A percentile compares a stretch with the other conserved stretches of the same genome.
Evolutionary conservation across 2,329 filamentous ascomycete genomes (phyloP).

Genomic region (Aspergillus udagawae): DNA sequence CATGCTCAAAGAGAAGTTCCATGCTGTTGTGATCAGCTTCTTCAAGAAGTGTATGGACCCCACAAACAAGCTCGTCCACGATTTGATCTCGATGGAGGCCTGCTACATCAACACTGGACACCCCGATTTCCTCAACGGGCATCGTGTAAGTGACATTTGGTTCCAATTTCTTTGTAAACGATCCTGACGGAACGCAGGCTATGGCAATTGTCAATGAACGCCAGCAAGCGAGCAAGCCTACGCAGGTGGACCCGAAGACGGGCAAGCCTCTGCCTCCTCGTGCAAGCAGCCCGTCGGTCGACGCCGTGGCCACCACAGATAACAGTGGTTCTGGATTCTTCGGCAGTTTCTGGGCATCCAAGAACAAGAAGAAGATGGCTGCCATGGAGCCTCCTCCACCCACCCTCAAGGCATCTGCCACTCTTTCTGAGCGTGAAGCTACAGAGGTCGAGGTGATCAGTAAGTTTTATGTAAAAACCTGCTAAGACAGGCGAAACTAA

Average conservation of each 20-base stretch:
- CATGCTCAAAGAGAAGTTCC: slow-evolving; percentile 93
- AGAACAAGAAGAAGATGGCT: slow-evolving; percentile 99
- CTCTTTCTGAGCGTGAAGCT: slow-evolving; percentile 85
- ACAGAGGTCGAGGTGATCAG: slow-evolving; percentile 98
- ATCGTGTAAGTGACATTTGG: slow-evolving; percentile 57
- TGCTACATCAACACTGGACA: slow-evolving; percentile 99
- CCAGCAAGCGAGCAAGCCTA: slow-evolving; percentile 74
- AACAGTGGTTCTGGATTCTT: slow-evolving; percentile 78
- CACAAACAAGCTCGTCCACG: slow-evolving; percentile 92
- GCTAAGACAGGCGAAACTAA: slow-evolving; percentile 10
- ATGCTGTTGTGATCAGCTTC: slow-evolving; percentile 84
- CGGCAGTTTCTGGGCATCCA: slow-evolving; percentile 95
- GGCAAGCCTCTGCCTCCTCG: slow-evolving; percentile 87
- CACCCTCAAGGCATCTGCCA: slow-evolving; percentile 89
- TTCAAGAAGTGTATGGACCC: slow-evolving; percentile 99
- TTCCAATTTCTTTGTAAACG: neutral
- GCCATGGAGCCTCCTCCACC: slow-evolving; percentile 96
- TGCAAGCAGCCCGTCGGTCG: slow-evolving; percentile 70
- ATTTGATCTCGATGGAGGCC: slow-evolving; percentile 91
- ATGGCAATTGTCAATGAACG: slow-evolving; percentile 98
- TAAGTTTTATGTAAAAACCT: slow-evolving; percentile 46
- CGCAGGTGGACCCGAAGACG: slow-evolving; percentile 96
- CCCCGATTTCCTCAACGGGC: slow-evolving; percentile 94
- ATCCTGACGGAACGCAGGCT: slow-evolving; percentile 50
- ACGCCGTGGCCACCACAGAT: slow-evolving; percentile 44